A percentile compares a stretch with the other conserved stretches of the same genome.
Conservation (phyloP, 108 stramenopile species). For the Seminavis robusta region DNA sequence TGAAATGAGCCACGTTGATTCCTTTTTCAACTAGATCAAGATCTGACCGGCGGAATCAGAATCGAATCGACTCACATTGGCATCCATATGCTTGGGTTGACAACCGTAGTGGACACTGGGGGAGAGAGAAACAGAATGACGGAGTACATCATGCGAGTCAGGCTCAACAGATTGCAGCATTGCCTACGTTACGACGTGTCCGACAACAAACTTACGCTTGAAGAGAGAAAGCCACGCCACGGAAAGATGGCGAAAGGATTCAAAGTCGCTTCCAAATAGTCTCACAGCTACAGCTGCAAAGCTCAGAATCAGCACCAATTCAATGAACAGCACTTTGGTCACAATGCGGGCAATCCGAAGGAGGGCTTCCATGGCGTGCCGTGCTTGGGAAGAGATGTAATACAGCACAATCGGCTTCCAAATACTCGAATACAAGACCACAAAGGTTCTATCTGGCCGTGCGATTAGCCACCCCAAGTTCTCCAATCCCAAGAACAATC, state of each 20-base stretch:
- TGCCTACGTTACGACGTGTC: background rate
- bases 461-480: slow-evolving; percentile 19
- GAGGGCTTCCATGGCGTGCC: slow-evolving; percentile 47
- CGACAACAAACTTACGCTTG: slow-evolving; percentile 17
- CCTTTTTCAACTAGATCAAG: too few species aligned
- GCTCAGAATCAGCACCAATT: slow-evolving; percentile 41
- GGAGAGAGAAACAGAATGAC: background rate
- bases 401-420: slow-evolving; percentile 60
- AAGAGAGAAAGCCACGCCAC: slow-evolving; percentile 38
- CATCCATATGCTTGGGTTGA: slow-evolving; percentile 60
- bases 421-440: slow-evolving; percentile 24
- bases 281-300: slow-evolving; percentile 40
- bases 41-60: too few species aligned
- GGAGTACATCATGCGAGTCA: background rate
- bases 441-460: background rate
- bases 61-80: too few species aligned
- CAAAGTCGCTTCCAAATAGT: slow-evolving; percentile 29
- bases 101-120: slow-evolving; percentile 50
- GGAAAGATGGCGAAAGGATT: slow-evolving; percentile 23
- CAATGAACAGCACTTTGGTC: slow-evolving; percentile 43
- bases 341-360: slow-evolving; percentile 35
- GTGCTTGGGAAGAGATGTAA: slow-evolving; percentile 37
- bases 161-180: background rate
- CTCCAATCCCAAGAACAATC: slow-evolving; percentile 28
- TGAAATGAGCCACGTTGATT: too few species aligned